These are phyloP conservation scores for Xylaria sp. DNA, from an alignment of 2,329 filamentous ascomycete genomes.

Conservation along the genomic window DNA sequence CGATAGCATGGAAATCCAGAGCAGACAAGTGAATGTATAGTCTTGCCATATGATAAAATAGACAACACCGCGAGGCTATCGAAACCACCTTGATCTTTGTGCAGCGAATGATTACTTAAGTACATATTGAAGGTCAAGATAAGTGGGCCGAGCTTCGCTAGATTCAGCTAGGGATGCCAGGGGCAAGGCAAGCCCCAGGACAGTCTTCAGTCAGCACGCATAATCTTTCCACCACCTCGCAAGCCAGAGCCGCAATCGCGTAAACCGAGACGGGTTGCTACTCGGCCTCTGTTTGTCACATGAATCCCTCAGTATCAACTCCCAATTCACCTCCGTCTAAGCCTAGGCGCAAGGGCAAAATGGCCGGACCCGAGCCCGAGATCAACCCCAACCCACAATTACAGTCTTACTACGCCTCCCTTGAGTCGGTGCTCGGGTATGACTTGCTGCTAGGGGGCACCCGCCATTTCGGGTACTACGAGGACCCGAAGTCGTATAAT, in stretches of 20 bases:
- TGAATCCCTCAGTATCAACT: neutral
- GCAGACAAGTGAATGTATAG: neutral
- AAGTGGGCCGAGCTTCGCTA: constrained; percentile 13
- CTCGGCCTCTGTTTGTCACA: neutral
- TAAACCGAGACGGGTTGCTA: neutral
- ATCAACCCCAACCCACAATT: constrained; percentile 31
- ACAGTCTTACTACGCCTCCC: constrained; percentile 33
- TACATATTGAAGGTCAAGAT: constrained; percentile 1
- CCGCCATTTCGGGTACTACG: constrained; percentile 36
- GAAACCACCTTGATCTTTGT: neutral
- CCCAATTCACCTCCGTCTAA: neutral
- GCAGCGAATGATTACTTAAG: constrained; percentile 2
- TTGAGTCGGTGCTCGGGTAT: constrained; percentile 36
- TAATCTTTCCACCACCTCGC: neutral
- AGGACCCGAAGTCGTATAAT: constrained; percentile 15
- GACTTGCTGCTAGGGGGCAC: constrained; percentile 32
- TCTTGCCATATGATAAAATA: neutral
- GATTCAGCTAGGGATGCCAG: neutral
- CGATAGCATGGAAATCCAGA: constrained; percentile 34
- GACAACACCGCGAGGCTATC: neutral
- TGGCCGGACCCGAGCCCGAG: neutral
- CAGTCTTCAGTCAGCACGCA: neutral
- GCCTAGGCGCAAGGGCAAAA: neutral
- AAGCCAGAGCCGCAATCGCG: neutral
- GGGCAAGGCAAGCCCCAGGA: neutral